Percentiles rank a stretch among this genome's conserved stretches.
Conservation (phyloP, 176 grass and related monocot genomes). For the Guadua angustifolia region DNA sequence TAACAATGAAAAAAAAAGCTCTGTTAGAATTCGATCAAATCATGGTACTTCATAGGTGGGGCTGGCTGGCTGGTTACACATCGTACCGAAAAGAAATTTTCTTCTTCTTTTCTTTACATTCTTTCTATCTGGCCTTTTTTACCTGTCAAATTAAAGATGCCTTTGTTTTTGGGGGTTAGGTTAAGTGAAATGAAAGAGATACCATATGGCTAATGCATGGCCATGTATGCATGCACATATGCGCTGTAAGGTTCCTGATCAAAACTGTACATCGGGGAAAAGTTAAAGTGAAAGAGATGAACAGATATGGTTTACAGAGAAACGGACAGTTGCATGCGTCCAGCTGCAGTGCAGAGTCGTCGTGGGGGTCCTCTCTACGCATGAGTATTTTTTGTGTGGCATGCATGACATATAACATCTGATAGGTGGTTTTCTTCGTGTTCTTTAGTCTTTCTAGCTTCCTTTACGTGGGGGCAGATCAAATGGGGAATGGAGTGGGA, state of each 20-base stretch:
- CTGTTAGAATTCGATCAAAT: background rate
- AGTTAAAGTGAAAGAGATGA: slow-evolving; percentile 34
- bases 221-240: slow-evolving; percentile 33
- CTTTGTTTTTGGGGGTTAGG: slow-evolving; percentile 44
- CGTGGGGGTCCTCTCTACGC: background rate
- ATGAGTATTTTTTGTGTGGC: background rate
- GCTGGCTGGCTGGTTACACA: background rate
- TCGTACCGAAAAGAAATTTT: slow-evolving; percentile 27
- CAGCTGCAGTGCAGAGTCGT: slow-evolving; percentile 19
- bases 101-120: slow-evolving; percentile 34
- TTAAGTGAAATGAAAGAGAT: slow-evolving; percentile 38
- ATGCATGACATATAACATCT: background rate
- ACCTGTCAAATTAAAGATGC: slow-evolving; percentile 31
- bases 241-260: slow-evolving; percentile 35
- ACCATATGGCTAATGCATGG: slow-evolving; percentile 10
- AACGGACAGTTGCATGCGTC: slow-evolving; percentile 29
- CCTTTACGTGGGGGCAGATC: slow-evolving; percentile 9
- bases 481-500: background rate
- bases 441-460: background rate
- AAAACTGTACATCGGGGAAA: slow-evolving; percentile 49
- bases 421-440: background rate
- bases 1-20: background rate
- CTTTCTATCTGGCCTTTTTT: slow-evolving; percentile 40
- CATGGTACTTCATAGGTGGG: background rate
- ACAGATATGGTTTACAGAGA: slow-evolving; percentile 40